These are phyloP conservation scores for Suhomyces kunorum DNA, from an alignment of 1,139 yeast genomes.

Conservation along the genomic window DNA sequence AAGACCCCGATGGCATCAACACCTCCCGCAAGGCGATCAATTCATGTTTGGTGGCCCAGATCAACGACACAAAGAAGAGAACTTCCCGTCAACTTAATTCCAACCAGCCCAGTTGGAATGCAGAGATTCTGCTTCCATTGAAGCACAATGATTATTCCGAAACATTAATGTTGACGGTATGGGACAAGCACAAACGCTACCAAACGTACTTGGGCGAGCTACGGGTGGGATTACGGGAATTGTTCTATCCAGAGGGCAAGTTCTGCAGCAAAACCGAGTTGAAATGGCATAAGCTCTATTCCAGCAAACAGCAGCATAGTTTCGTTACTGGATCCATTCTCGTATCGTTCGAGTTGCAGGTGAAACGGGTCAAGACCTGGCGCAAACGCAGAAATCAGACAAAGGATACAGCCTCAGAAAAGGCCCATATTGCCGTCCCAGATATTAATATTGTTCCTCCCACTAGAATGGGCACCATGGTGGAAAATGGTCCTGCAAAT, in stretches of 20 bases:
- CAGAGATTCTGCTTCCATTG: constrained; percentile 36
- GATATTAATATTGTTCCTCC: constrained; percentile 26
- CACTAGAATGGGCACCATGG: constrained; percentile 10
- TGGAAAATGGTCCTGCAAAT: not conserved
- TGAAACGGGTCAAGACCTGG: constrained; percentile 19
- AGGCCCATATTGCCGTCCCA: constrained; percentile 1
- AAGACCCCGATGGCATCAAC: not conserved
- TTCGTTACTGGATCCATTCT: constrained; percentile 61
- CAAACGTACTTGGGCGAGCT: constrained; percentile 60
- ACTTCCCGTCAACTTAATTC: constrained; percentile 41
- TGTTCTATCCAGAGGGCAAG: constrained; percentile 31
- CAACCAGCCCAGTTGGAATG: constrained; percentile 49
- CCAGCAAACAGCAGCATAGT: constrained; percentile 46
- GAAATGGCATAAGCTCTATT: constrained; percentile 54
- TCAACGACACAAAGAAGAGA: constrained; percentile 33
- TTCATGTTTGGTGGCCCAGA: constrained; percentile 39
- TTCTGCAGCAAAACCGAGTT: constrained; percentile 32
- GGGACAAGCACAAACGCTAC: constrained; percentile 49
- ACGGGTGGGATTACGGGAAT: constrained; percentile 45
- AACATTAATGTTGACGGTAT: constrained; percentile 38
- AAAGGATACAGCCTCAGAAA: not conserved
- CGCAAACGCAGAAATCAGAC: constrained; percentile 10
- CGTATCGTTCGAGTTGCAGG: constrained; percentile 50
- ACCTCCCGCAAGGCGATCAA: constrained; percentile 27
- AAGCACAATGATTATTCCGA: constrained; percentile 31